Percentiles rank a stretch among this genome's conserved stretches.
Conservation (phyloP, 495 filamentous ascomycete species). For the Lophiostoma macrostomum region DNA sequence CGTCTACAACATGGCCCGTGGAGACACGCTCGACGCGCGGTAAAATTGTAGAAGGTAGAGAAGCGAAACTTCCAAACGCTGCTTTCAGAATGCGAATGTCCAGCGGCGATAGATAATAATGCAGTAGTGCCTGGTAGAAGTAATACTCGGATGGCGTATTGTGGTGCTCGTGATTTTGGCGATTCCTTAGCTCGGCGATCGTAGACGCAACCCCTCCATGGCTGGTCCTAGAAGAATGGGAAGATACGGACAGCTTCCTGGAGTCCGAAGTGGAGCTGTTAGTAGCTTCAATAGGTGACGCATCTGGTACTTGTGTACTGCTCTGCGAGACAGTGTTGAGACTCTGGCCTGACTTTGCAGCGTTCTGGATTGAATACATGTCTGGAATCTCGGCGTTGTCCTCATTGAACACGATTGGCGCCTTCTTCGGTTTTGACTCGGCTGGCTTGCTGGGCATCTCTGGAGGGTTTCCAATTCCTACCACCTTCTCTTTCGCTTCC, state of each 20-base stretch:
- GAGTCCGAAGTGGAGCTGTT: background rate
- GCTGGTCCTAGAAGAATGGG: constrained; percentile 21
- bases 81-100: constrained; percentile 94
- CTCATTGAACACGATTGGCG: constrained; percentile 51
- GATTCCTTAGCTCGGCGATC: constrained; percentile 44
- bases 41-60: constrained; percentile 85
- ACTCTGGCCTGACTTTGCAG: constrained; percentile 46
- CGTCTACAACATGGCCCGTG: constrained; percentile 86
- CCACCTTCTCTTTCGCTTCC: constrained; percentile 67
- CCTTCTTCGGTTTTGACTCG: constrained; percentile 46
- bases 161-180: constrained; percentile 32
- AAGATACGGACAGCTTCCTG: constrained; percentile 15
- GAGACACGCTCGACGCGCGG: constrained; percentile 90
- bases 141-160: constrained; percentile 57
- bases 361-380: constrained; percentile 54
- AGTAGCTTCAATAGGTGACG: no score
- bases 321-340: background rate
- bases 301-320: background rate
- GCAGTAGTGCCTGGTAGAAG: constrained; percentile 87
- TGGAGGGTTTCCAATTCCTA: constrained; percentile 70
- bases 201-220: constrained; percentile 34
- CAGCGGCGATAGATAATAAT: constrained; percentile 89
- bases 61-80: constrained; percentile 77
- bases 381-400: constrained; percentile 48
- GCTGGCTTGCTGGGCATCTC: constrained; percentile 50